Base-by-base conservation (phyloP, 805 yeast genomes). In the Yueomyces sp. region DNA sequence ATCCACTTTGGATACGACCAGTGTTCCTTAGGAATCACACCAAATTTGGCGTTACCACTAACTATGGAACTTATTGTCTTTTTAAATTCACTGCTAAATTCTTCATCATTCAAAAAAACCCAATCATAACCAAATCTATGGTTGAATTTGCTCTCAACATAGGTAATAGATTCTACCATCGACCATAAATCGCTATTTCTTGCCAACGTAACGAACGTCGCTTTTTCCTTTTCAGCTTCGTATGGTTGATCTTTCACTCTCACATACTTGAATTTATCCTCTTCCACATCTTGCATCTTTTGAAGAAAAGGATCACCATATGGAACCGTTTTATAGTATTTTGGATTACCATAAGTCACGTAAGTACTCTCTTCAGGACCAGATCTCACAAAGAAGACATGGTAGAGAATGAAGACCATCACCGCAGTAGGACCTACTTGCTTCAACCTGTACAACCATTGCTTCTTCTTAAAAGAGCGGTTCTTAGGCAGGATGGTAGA, bases 21-120 rank as follows among this genome's bases (percentile, higher is more conserved):
- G 50, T 86, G 90, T 47, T 82, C 86, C 42, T 71, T 68, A 26
- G 90, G 92, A 52, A 90, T 80, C 38, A 72, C 45, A 42, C 94
- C 97, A 57, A 79, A 92, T 50, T 79, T 72, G 40, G 88, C 79
- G 6, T 61, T 70, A 50, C 97, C 97, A 36, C 88, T 77, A 12
- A 79, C 78, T 55, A 86, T 65, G 7, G 83, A 72, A 1, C 74
- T 50, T n/a, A 94, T 82, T 29, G 76, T 72, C 32, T 65, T 64
- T 55, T 77, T 85, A 63, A 92, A 90, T 54, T 86, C 94, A 2
- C 85, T 87, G 43, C 76, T 69, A 65, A 90, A 92, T 42, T 74
- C 81, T 45, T 79, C 86, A 60, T 90, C 96, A 62, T 90, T 90
- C 53, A 90, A 70, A 63, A 90, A 92, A 30, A 87, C 90, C 96